Percentiles rank a stretch among this genome's conserved stretches.
Conservation (phyloP, 1,284 basidiomycete genomes). For the Peniophora sp. region DNA sequence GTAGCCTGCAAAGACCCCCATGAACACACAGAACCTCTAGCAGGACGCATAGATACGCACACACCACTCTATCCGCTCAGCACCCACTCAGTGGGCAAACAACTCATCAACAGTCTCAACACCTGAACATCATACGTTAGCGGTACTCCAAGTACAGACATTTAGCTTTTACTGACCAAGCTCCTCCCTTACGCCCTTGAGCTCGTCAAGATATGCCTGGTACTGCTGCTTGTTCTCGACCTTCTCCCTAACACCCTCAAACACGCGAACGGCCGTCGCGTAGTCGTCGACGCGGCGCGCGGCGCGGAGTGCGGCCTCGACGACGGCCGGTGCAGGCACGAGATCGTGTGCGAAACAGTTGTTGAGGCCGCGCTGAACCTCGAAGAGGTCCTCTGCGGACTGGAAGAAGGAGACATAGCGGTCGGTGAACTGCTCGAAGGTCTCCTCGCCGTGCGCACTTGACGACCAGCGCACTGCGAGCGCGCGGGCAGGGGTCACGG, state of each 20-base stretch:
- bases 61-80: no score
- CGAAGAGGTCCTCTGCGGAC: slow-evolving; percentile 90
- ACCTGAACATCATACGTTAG: no score
- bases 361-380: slow-evolving; percentile 96
- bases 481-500: slow-evolving; percentile 27
- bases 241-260: slow-evolving; percentile 90
- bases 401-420: slow-evolving; percentile 94
- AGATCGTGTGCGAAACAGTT: slow-evolving; percentile 99
- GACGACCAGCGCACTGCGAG: slow-evolving; percentile 39
- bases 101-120: no score
- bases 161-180: slow-evolving; percentile 57
- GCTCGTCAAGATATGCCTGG: slow-evolving; percentile 82
- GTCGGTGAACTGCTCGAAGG: slow-evolving; percentile 89
- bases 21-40: no score
- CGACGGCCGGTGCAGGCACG: slow-evolving; percentile 84
- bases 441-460: slow-evolving; percentile 72
- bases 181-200: slow-evolving; percentile 81
- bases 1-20: no score
- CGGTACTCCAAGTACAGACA: no score
- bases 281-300: slow-evolving; percentile 94
- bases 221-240: slow-evolving; percentile 95
- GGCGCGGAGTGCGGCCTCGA: slow-evolving; percentile 87
- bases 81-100: no score
- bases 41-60: no score
- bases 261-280: slow-evolving; percentile 91